A percentile compares a stretch with the other conserved stretches of the same genome.
Conservation (phyloP, 495 filamentous ascomycete genomes). For the Evernia prunastri region DNA sequence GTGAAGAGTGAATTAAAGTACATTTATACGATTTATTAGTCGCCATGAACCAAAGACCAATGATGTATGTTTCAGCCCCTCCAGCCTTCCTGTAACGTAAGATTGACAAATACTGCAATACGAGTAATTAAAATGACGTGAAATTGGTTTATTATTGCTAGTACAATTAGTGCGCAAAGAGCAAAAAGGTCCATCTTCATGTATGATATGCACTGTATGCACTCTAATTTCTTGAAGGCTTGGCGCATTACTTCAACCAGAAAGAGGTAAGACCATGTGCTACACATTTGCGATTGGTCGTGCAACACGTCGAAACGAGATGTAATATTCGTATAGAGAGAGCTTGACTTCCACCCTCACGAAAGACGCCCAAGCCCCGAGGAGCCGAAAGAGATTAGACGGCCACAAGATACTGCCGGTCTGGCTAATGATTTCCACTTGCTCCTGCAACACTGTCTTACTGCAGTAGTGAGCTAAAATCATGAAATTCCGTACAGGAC, state of each 20-base stretch:
- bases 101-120: too few species aligned
- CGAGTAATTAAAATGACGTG: too few species aligned
- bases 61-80: too few species aligned
- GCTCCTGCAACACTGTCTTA: slow-evolving; percentile 79
- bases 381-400: slow-evolving; percentile 48
- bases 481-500: slow-evolving; percentile 81
- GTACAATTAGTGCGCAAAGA: too few species aligned
- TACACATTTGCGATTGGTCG: slow-evolving; percentile 17
- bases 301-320: slow-evolving; percentile 22
- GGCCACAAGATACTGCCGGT: slow-evolving; percentile 51
- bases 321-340: slow-evolving; percentile 47
- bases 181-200: background rate
- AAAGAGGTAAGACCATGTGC: background rate
- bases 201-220: background rate
- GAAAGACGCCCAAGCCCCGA: slow-evolving; percentile 52
- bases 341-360: slow-evolving; percentile 60
- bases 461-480: slow-evolving; percentile 93
- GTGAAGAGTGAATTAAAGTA: too few species aligned
- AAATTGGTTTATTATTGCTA: too few species aligned
- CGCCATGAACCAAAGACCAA: too few species aligned
- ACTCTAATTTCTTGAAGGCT: background rate
- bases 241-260: background rate
- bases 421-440: slow-evolving; percentile 61
- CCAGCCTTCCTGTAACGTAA: too few species aligned
- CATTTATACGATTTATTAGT: too few species aligned